These are phyloP conservation scores for Aureobasidium uvarum DNA, from an alignment of 2,329 filamentous ascomycete species.

Conservation along the genomic window DNA sequence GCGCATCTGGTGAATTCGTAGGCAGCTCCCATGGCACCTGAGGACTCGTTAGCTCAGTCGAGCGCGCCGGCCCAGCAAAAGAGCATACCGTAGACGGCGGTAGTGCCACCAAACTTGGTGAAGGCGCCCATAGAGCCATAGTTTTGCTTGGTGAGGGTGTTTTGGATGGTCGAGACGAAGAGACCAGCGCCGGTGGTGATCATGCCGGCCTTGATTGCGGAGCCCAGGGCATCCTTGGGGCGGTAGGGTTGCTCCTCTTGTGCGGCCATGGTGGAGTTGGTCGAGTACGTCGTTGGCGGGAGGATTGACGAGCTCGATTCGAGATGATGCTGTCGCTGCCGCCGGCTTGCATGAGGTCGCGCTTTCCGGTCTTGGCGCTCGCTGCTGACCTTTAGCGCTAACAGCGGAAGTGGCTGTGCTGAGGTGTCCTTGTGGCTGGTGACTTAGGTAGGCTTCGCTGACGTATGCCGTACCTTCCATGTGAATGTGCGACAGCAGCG, in stretches of 20 bases:
- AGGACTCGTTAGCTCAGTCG: conserved; percentile 23
- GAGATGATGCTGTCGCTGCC: conserved; percentile 11
- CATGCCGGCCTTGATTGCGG: conserved; percentile 62
- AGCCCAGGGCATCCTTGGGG: conserved; percentile 70
- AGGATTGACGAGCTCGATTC: conserved; percentile 6
- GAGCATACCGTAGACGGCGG: conserved; percentile 63
- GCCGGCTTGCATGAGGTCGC: conserved; percentile 17
- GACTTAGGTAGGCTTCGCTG: conserved; percentile 3
- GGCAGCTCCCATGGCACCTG: conserved; percentile 69
- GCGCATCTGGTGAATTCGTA: conserved; percentile 76
- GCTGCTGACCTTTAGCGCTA: conserved; percentile 7
- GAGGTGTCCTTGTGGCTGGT: background rate
- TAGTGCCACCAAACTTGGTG: conserved; percentile 71
- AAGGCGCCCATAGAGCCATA: conserved; percentile 78
- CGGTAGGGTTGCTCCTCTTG: conserved; percentile 56
- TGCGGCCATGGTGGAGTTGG: conserved; percentile 13
- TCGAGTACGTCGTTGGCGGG: conserved; percentile 15
- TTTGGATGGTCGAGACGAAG: conserved; percentile 75
- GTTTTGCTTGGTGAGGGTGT: conserved; percentile 80
- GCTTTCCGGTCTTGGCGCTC: conserved; percentile 14
- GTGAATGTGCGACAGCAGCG: conserved; percentile 11
- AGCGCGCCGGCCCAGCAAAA: background rate
- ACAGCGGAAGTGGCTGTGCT: background rate
- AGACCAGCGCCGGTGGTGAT: conserved; percentile 67
- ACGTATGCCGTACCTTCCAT: conserved; percentile 14